A percentile compares a stretch with the other conserved stretches of the same genome.
Evolutionary conservation across 225 moss, liverwort and hornwort species (phyloP).

Genomic region (Marchantia polymorpha): DNA sequence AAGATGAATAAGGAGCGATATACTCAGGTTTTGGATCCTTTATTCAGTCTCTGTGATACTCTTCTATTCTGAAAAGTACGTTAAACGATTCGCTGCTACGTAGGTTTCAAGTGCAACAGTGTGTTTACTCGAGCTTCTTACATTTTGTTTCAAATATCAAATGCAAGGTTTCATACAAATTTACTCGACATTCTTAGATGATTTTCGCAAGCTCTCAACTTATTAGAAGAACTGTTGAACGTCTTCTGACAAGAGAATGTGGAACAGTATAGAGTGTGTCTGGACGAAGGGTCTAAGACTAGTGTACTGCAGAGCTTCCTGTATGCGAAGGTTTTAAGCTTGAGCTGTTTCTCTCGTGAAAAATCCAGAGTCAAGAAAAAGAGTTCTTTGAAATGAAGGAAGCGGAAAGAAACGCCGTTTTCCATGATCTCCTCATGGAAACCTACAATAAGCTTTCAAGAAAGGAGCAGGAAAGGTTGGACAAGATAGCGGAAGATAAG

Average conservation of each 20-base stretch:
- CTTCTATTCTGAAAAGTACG: background rate
- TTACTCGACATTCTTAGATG: too few species aligned
- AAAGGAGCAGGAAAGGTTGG: conserved; percentile 39
- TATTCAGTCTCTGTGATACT: background rate
- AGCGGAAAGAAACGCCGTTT: conserved; percentile 37
- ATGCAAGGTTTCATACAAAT: too few species aligned
- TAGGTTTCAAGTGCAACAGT: background rate
- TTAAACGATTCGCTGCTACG: background rate
- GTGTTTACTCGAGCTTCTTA: too few species aligned
- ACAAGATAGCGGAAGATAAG: conserved; percentile 43
- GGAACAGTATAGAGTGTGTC: background rate
- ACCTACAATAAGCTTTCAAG: conserved; percentile 43
- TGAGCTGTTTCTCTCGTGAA: background rate
- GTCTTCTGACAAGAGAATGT: background rate
- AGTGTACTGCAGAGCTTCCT: background rate
- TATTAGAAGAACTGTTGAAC: too few species aligned
- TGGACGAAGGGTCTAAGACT: background rate
- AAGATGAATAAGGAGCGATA: conserved; percentile 54
- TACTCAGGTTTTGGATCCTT: conserved; percentile 29
- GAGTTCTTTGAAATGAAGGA: conserved; percentile 43
- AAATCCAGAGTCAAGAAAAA: conserved; percentile 38
- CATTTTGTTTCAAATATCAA: too few species aligned
- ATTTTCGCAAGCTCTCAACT: too few species aligned
- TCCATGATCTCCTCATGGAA: conserved; percentile 46
- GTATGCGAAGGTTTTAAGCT: background rate